These are phyloP conservation scores for Venturia nashicola DNA, from an alignment of 2,329 filamentous ascomycete genomes.

Conservation along the genomic window DNA sequence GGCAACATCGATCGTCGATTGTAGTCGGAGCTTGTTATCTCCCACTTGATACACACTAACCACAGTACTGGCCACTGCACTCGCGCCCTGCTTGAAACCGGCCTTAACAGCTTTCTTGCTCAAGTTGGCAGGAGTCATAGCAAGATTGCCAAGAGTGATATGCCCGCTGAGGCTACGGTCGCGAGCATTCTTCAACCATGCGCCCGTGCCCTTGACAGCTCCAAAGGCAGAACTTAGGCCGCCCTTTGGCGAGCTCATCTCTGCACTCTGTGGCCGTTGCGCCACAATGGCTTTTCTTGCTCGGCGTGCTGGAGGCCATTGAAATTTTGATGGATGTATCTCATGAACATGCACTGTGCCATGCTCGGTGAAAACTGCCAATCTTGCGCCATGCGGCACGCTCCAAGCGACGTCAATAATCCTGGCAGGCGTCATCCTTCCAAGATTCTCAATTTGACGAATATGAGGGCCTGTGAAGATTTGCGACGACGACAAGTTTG, in stretches of 20 bases:
- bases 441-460: slow-evolving; percentile 77
- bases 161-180: slow-evolving; percentile 10
- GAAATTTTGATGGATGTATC: slow-evolving; percentile 68
- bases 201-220: slow-evolving; percentile 22
- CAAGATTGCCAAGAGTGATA: slow-evolving; percentile 19
- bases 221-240: slow-evolving; percentile 16
- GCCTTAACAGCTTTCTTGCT: slow-evolving; percentile 55
- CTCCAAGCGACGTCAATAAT: slow-evolving; percentile 89
- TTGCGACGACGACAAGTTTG: slow-evolving; percentile 8
- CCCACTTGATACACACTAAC: slow-evolving; percentile 61
- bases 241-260: neutral
- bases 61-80: slow-evolving; percentile 56
- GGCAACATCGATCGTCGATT: slow-evolving; percentile 35
- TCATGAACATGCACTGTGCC: slow-evolving; percentile 93
- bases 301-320: slow-evolving; percentile 65
- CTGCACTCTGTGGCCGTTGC: slow-evolving; percentile 12
- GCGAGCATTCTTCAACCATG: slow-evolving; percentile 15
- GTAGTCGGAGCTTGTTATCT: slow-evolving; percentile 62
- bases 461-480: slow-evolving; percentile 37
- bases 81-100: slow-evolving; percentile 62
- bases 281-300: slow-evolving; percentile 18
- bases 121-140: slow-evolving; percentile 41
- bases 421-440: slow-evolving; percentile 79
- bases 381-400: slow-evolving; percentile 63
- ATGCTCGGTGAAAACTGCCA: slow-evolving; percentile 84